Percentiles rank a stretch among this genome's conserved stretches.
Evolutionary conservation across 352 stramenopile species (phyloP).

Genomic region (Globisporangium nodosum): DNA sequence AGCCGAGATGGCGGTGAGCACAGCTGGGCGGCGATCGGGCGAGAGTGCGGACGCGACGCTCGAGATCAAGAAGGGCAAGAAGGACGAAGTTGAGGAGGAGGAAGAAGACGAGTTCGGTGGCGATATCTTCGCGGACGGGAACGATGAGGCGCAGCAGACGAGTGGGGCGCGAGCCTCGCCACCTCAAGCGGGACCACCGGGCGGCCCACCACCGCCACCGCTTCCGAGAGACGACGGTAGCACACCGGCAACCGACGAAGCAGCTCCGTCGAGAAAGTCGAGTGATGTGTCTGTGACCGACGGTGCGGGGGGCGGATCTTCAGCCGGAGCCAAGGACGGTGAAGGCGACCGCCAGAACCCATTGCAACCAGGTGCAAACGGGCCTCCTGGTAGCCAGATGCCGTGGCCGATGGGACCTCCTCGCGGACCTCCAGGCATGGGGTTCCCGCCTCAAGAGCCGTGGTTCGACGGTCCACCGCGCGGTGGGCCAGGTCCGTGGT

Average conservation of each 20-base stretch:
- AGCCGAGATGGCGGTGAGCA: constrained; percentile 44
- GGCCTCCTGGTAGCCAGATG: constrained; percentile 23
- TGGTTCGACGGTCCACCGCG: constrained; percentile 67
- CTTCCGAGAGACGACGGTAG: constrained; percentile 26
- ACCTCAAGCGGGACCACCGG: background rate
- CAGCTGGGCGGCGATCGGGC: constrained; percentile 37
- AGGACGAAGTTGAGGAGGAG: constrained; percentile 55
- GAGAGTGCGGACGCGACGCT: constrained; percentile 79
- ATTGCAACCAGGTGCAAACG: constrained; percentile 15
- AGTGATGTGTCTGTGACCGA: constrained; percentile 4
- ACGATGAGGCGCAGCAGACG: constrained; percentile 23
- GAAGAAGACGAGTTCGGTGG: constrained; percentile 84
- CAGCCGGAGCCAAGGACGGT: constrained; percentile 10
- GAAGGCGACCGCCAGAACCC: constrained; percentile 20
- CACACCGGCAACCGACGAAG: constrained; percentile 1
- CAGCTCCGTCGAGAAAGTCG: constrained; percentile 9
- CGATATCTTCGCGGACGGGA: constrained; percentile 76
- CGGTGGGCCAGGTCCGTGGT: constrained; percentile 63
- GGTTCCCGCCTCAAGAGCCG: constrained; percentile 47
- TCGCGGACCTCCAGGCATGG: constrained; percentile 37
- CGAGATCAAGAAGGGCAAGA: constrained; percentile 85
- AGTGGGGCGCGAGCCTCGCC: constrained; percentile 16
- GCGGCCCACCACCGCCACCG: constrained; percentile 26
- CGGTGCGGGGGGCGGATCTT: background rate
- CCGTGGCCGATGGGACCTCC: constrained; percentile 31